These are phyloP conservation scores for Penstemon newberryi DNA, from an alignment of 257 asterid genomes.

Conservation along the genomic window DNA sequence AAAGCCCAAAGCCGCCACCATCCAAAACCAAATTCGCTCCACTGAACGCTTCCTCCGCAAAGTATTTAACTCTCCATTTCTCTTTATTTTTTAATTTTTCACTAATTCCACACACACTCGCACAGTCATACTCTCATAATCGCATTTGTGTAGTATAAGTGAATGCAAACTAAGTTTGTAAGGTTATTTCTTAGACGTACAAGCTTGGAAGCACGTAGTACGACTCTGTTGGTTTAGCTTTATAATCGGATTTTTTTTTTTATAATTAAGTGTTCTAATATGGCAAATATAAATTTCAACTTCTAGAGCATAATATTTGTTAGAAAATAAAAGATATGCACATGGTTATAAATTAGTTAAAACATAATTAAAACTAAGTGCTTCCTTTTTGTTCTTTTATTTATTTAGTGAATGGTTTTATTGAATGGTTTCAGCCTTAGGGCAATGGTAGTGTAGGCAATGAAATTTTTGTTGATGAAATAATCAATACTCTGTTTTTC, in stretches of 20 bases:
- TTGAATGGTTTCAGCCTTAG: not conserved
- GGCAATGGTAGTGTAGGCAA: not conserved
- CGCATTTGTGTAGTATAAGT: not conserved
- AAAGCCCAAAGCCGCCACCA: constrained; percentile 69
- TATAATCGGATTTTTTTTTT: too few relatives aligned
- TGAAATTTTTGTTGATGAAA: not conserved
- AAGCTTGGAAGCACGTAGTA: too few relatives aligned
- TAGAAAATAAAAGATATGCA: too few relatives aligned
- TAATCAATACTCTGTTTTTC: not conserved
- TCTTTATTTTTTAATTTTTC: not conserved
- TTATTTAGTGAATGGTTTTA: not conserved
- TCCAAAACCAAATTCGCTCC: constrained; percentile 91
- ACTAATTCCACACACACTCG: not conserved
- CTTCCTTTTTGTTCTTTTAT: too few relatives aligned
- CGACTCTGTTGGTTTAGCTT: too few relatives aligned
- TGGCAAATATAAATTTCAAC: too few relatives aligned
- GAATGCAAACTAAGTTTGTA: not conserved
- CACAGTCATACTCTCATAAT: not conserved
- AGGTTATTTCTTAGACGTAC: not conserved
- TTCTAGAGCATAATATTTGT: too few relatives aligned
- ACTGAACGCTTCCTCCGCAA: constrained; percentile 86
- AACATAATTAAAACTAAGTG: not conserved
- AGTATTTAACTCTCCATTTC: constrained; percentile 38
- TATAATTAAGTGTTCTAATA: too few relatives aligned
- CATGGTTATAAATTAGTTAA: too few relatives aligned